phyloP scores from a whole-genome alignment of 2,329 filamentous ascomycete genomes.

The Penicillium rolfsii region DNA sequence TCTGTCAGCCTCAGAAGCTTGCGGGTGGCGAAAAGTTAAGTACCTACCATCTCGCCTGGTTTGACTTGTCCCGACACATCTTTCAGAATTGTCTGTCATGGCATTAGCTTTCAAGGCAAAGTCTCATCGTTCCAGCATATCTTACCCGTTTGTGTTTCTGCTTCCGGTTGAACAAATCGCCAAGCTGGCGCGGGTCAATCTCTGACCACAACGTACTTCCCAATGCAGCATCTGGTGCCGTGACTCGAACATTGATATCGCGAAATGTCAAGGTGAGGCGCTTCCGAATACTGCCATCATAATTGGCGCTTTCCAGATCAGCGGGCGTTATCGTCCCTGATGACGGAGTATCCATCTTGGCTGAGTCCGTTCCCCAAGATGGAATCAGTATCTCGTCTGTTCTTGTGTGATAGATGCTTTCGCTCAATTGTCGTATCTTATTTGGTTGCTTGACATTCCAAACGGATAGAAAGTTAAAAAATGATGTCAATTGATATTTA shows the following conservation, averaged over 20 bases:
- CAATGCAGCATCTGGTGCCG: slow-evolving; percentile 41
- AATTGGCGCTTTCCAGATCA: slow-evolving; percentile 31
- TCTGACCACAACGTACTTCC: slow-evolving; percentile 41
- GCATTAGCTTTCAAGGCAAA: not conserved
- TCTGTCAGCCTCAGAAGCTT: slow-evolving; percentile 9
- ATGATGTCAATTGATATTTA: not conserved
- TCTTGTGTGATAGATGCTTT: not conserved
- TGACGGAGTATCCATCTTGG: slow-evolving; percentile 34
- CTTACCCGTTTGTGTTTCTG: slow-evolving; percentile 35
- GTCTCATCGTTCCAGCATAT: too few relatives aligned
- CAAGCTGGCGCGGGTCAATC: slow-evolving; percentile 37
- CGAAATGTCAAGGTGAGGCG: slow-evolving; percentile 43
- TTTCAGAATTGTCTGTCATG: slow-evolving; percentile 44
- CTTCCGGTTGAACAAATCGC: slow-evolving; percentile 25
- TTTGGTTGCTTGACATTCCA: not conserved
- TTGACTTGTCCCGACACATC: slow-evolving; percentile 46
- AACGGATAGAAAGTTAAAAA: not conserved
- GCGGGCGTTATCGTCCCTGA: slow-evolving; percentile 31
- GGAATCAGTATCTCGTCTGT: not conserved
- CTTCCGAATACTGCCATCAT: slow-evolving; percentile 29
- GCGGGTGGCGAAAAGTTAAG: not conserved
- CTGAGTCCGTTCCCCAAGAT: not conserved
- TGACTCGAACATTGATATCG: slow-evolving; percentile 40
- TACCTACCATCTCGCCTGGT: slow-evolving; percentile 50
- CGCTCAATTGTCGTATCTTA: not conserved